Conservation (phyloP, 2,329 filamentous ascomycete genomes). For the Blastomyces emzantsi region DNA sequence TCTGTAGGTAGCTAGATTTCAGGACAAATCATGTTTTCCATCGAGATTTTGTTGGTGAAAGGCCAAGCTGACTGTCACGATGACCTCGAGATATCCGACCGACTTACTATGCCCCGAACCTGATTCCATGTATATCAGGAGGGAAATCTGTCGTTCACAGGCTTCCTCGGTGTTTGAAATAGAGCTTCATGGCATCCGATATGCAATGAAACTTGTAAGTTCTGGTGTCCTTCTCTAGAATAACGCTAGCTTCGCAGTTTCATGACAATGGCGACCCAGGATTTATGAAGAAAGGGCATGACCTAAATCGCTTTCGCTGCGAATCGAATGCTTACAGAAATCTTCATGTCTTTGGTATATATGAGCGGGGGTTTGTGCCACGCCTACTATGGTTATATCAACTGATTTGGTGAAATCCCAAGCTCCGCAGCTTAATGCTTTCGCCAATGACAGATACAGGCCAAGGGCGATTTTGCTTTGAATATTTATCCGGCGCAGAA, state of each 20-base stretch:
- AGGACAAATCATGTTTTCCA: too few relatives aligned
- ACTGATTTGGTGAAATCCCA: background rate
- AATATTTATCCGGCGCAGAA: background rate
- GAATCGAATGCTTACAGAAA: background rate
- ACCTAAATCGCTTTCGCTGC: background rate
- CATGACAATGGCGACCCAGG: background rate
- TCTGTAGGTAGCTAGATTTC: too few relatives aligned
- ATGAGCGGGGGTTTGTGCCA: background rate
- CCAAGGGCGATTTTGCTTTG: background rate
- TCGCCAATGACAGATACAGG: background rate
- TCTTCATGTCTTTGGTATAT: background rate
- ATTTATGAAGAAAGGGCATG: background rate
- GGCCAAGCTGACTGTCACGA: too few relatives aligned
- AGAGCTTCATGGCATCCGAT: background rate
- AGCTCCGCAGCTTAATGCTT: background rate
- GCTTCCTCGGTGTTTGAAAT: background rate
- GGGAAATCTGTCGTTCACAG: background rate
- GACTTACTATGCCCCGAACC: background rate
- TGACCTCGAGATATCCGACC: background rate
- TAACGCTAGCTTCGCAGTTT: background rate
- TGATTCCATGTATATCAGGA: background rate
- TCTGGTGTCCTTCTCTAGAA: background rate
- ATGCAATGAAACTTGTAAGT: background rate
- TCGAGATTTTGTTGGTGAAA: too few relatives aligned
- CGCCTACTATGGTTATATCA: background rate